Base-by-base conservation (phyloP, 2,329 filamentous ascomycete genomes). In the Cytospora piceae region DNA sequence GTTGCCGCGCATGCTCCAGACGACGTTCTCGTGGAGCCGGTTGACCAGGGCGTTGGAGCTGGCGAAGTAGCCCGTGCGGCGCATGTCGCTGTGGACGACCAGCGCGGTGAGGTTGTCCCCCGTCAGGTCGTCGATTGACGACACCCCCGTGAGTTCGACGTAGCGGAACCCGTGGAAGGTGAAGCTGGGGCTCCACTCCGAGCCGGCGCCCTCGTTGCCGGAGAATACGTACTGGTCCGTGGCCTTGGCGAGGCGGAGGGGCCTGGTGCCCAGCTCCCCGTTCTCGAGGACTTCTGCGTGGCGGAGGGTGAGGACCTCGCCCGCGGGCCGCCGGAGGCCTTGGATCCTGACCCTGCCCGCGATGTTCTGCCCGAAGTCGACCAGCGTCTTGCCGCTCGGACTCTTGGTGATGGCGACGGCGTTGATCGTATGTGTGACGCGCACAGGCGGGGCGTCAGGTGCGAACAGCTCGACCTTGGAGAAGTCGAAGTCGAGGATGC, bases 321-420 rank as follows among this genome's bases (percentile, higher is more conserved):
- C 80, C 3, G 71, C 70, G 0, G 76, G 73, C 0, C 77, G 80
- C 49, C 69, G 69, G 2, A 81, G 71, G 0, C 73, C 71, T 1
- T 69, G 75, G 14, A 86, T 69, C 0, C 74, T 73, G 1, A 86
- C 63, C 69, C 78, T 78, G 1, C 85, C 85, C 0, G 86, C 84
- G 0, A 87, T 74, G 68, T 87, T 87, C 70, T 87, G 84, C 1
- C 84, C 84, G 71, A 87, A 87, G 68, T 87, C 84, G 6, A 87
- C 66, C 1, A 86, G 73, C 0, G 75, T 80, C 69, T 83, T 83
- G 5, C 82, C 81, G 4, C 72, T 72, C 20, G 68, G 62, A 39
- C 59, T 66, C 20, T 32, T 54, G 37, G 64, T 59, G 8, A 69
- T 56, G 8, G 54, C 32, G 52, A 61, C 59, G 15, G 59, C 53